Percentiles rank a stretch among this genome's conserved stretches.
These are phyloP conservation scores for Trichosporon asahii DNA, from an alignment of 1,284 basidiomycete species.

Conservation along the genomic window DNA sequence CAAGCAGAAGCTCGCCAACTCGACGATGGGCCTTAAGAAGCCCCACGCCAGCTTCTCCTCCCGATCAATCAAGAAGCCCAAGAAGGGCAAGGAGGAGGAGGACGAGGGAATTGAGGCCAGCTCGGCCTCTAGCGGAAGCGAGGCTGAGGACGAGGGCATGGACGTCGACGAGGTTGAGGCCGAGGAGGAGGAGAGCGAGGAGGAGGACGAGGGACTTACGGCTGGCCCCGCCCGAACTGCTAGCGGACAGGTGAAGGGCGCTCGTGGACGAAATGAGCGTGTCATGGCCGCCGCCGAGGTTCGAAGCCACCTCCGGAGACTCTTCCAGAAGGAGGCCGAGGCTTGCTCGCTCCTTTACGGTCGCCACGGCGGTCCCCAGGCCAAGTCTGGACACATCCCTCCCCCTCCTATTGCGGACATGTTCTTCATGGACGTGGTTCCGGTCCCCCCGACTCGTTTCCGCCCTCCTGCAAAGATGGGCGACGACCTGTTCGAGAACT, in stretches of 20 bases:
- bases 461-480: constrained; percentile 90
- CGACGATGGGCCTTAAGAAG: constrained; percentile 54
- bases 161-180: constrained; percentile 55
- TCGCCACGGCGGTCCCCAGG: constrained; percentile 74
- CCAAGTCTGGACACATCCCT: constrained; percentile 22
- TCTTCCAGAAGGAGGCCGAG: constrained; percentile 78
- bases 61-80: constrained; percentile 46
- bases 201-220: constrained; percentile 45
- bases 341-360: constrained; percentile 88
- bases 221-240: constrained; percentile 60
- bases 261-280: constrained; percentile 76
- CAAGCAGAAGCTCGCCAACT: constrained; percentile 72
- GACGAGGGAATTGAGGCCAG: constrained; percentile 46
- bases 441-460: constrained; percentile 92
- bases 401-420: constrained; percentile 66
- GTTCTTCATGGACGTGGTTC: constrained; percentile 93
- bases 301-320: constrained; percentile 81
- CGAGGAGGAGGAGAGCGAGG: constrained; percentile 57
- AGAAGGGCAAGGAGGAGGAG: constrained; percentile 48
- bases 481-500: constrained; percentile 90
- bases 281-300: constrained; percentile 89
- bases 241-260: constrained; percentile 70
- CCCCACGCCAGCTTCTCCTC: constrained; percentile 44
- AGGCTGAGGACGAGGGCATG: constrained; percentile 54
- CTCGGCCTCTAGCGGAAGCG: constrained; percentile 53